Base-by-base conservation (phyloP, 2,329 filamentous ascomycete genomes). In the Epichloe elymi region DNA sequence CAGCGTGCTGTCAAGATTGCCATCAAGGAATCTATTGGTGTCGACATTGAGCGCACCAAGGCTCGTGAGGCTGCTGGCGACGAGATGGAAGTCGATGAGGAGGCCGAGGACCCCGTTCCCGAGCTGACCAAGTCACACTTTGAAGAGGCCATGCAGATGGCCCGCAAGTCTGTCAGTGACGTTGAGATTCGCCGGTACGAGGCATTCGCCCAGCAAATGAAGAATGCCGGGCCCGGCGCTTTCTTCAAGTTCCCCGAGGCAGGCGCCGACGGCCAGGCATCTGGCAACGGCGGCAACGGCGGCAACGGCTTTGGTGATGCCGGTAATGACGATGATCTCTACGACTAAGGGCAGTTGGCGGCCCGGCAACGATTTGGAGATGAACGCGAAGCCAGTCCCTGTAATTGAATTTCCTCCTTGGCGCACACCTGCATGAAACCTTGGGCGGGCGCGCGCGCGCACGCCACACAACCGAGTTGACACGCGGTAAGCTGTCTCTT, bases 1-100 rank as follows among this genome's bases (percentile, higher is more conserved):
- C 93, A 98, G 76, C 89, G 93, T 69, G 93, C 93, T 50, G 93
- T 95, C 77, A 98, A 98, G 83, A 84, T 97, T 64, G 93, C 93
- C 61, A 98, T 98, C 76, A 98, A 98, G 80, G 85, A 98, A 75
- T 83, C 91, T 33, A 98, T 98, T 62, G 75, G 82, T 17, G 67
- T 78, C 45, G 91, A 97, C 55, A 97, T 98, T 60, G 87, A 95
- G 72, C 86, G 88, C 60, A 76, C 78, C 65, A 95, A 95, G 81
- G 85, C 85, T 63, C 88, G 86, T 52, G 91, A 95, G 73, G 90
- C 86, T 56, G 78, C 84, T 59, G 88, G 86, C 54, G 86, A 88
- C 63, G 85, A 87, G 61, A 91, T 94, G 81, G 69, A 70, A 48
- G 63, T 69, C 17, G 69, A 71, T 41, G 87, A 93, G 58, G 86